Conservation (phyloP, 2,329 filamentous ascomycete genomes). For the Nemania sp. region DNA sequence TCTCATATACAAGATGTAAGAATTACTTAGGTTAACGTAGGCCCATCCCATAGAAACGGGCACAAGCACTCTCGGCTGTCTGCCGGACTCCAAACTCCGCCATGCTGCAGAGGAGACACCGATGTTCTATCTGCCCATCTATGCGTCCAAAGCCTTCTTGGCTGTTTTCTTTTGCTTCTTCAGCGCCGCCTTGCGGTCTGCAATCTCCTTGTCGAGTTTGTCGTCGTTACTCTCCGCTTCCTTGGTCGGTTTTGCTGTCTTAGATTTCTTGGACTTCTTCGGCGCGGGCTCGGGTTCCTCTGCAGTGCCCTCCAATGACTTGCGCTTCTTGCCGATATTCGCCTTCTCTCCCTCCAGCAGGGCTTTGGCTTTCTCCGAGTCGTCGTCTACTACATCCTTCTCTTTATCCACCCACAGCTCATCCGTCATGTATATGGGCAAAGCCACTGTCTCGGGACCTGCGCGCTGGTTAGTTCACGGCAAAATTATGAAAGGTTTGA, state of each 20-base stretch:
- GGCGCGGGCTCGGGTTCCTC: conserved; percentile 41
- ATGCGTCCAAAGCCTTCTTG: conserved; percentile 54
- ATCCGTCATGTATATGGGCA: conserved; percentile 93
- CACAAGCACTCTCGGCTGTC: too few species aligned
- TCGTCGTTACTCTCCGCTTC: conserved; percentile 52
- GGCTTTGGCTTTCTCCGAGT: conserved; percentile 52
- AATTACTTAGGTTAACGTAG: not conserved
- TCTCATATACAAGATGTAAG: not conserved
- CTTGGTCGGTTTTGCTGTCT: conserved; percentile 43
- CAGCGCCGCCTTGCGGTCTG: conserved; percentile 60
- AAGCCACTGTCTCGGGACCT: conserved; percentile 80
- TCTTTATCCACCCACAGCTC: conserved; percentile 84
- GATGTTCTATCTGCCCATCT: conserved; percentile 15
- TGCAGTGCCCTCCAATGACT: conserved; percentile 47
- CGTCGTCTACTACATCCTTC: conserved; percentile 68
- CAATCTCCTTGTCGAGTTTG: conserved; percentile 60
- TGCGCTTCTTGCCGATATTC: conserved; percentile 68
- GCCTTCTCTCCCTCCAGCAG: conserved; percentile 46
- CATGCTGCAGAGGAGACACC: conserved; percentile 19
- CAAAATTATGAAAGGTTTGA: not conserved
- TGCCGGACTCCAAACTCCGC: conserved; percentile 22
- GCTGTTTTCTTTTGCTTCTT: conserved; percentile 63
- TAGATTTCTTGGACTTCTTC: conserved; percentile 53
- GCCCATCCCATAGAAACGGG: conserved; percentile 7
- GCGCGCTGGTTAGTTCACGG: conserved; percentile 8